A percentile compares a stretch with the other conserved stretches of the same genome.
These are phyloP conservation scores for Pachysandra terminalis DNA, from an alignment of 164 flowering plant genomes.

Conservation along the genomic window DNA sequence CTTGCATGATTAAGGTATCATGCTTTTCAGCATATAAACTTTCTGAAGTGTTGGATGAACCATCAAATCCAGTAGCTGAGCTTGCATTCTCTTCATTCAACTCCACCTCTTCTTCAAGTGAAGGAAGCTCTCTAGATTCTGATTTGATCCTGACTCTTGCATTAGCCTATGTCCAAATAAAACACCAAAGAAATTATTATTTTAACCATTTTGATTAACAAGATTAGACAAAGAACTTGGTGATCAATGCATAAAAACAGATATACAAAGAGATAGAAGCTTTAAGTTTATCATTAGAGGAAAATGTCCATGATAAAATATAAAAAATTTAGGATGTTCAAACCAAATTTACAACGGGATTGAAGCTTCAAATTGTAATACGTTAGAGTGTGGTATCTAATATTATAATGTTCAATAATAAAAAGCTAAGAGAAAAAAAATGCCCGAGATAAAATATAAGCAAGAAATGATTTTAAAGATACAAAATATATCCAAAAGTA, in stretches of 20 bases:
- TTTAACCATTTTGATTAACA: background rate
- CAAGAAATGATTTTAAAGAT: no score
- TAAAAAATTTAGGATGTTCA: no score
- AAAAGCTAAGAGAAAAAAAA: no score
- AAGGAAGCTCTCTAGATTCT: constrained; percentile 43
- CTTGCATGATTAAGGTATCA: constrained; percentile 60
- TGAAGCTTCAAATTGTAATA: background rate
- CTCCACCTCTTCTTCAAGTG: constrained; percentile 51
- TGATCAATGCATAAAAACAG: no score
- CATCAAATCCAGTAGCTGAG: constrained; percentile 67
- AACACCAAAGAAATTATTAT: background rate
- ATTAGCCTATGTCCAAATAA: constrained; percentile 44
- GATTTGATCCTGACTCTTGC: constrained; percentile 57
- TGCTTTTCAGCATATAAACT: constrained; percentile 80
- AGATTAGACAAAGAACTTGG: background rate
- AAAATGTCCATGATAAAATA: no score
- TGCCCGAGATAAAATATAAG: no score
- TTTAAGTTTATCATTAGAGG: no score
- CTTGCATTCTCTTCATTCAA: constrained; percentile 61
- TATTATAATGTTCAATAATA: no score
- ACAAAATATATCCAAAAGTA: no score
- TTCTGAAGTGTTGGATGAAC: constrained; percentile 78
- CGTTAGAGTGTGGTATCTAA: background rate
- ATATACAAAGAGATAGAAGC: no score
- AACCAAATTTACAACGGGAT: background rate